Percentiles rank a stretch among this genome's conserved stretches.
Evolutionary conservation across 2,329 filamentous ascomycete species (phyloP).

Genomic region (Xylaria sp.): DNA sequence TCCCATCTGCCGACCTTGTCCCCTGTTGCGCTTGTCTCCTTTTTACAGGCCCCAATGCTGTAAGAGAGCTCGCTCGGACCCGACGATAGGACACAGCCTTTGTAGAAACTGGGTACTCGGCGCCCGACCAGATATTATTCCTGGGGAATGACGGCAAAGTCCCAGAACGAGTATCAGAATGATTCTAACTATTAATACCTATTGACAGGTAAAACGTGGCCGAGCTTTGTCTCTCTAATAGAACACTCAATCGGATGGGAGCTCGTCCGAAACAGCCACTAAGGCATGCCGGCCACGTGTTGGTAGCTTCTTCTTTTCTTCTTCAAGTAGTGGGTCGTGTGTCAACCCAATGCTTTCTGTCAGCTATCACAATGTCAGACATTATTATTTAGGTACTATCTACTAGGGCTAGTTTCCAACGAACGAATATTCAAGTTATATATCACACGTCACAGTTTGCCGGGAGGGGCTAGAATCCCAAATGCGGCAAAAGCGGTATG

Average conservation of each 20-base stretch:
- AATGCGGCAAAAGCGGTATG: not conserved
- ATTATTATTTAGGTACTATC: not conserved
- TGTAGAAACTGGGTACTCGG: not conserved
- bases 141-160: not conserved
- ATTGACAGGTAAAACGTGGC: not conserved
- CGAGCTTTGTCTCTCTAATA: not conserved
- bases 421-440: not conserved
- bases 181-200: conserved; percentile 3
- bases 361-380: not conserved
- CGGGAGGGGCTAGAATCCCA: not conserved
- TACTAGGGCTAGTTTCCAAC: not conserved
- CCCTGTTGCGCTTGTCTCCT: not conserved
- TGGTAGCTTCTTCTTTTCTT: not conserved
- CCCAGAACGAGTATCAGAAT: not conserved
- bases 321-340: not conserved
- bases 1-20: not conserved
- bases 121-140: not conserved
- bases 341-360: not conserved
- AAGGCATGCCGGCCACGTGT: conserved; percentile 3
- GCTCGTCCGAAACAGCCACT: not conserved
- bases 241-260: not conserved
- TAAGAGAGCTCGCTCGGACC: not conserved
- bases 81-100: not conserved
- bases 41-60: not conserved
- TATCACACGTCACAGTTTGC: not conserved